Base-by-base conservation (phyloP, 202 grass and related monocot genomes). In the Setaria viridis region DNA sequence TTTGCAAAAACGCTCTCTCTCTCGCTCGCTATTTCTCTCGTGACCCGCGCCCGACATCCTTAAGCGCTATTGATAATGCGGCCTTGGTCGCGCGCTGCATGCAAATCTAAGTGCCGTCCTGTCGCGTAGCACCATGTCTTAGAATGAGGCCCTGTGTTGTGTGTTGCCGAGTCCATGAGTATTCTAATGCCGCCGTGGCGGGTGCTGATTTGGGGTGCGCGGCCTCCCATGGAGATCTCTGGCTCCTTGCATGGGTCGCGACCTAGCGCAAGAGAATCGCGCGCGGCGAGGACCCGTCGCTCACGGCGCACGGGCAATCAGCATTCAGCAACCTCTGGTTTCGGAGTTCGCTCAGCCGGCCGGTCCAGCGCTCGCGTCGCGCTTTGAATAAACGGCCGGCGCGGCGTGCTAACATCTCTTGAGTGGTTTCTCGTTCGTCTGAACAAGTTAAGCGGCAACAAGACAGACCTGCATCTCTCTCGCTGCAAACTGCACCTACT, bases 121-220 rank as follows among this genome's bases (percentile, higher is more conserved):
- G 97, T 99, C 97, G 88, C 78, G 75, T 90, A 93, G 92, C 88
- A 89, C 82, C 85, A 85, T 99, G 97, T 99, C 97, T 85, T 87
- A 93, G 93, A 92, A 81, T 85, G 83, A 90, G 85, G 59, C 25
- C 25, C 90, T 82, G 77, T 83, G 85, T 85, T 86, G 70, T 65
- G 35, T 37, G 35, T 37, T 37, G 35, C 84, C 77, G 45, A 89
- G 80, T 88, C 47, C 50, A 77, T 34, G 51, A 72, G 80, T 90
- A 90, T n/a, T 85, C 77, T 92, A 93, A 59, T 74, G 16, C 66
- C 34, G 73, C 41, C 50, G 68, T 69, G 75, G 85, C 47, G 74
- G 85, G 82, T 66, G 80, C 67, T 89, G 89, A 89, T 88, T 90
- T 45, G 78, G 78, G 62, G 76, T 20, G 75, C 54, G 67, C 79